phyloP scores from a whole-genome alignment of 2,329 filamentous ascomycete species.

The Ophiostoma sp. region DNA sequence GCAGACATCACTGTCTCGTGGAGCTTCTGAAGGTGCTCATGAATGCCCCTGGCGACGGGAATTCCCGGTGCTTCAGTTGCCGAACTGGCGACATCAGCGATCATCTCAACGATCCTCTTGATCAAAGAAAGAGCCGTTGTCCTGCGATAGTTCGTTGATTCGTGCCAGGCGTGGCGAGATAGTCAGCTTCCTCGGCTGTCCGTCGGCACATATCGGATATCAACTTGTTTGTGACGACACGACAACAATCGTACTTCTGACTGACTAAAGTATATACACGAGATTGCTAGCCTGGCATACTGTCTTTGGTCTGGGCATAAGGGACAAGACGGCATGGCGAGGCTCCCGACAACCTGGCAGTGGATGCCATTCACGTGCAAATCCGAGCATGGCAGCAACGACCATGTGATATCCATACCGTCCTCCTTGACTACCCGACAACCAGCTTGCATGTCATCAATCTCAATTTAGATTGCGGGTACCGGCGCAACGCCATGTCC shows the following conservation, averaged over 20 bases:
- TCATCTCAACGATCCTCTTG: background rate
- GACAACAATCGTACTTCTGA: background rate
- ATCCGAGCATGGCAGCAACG: constrained; percentile 1
- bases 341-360: background rate
- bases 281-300: background rate
- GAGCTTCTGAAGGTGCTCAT: background rate
- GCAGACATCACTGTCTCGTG: background rate
- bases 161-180: background rate
- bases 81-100: background rate
- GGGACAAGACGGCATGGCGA: background rate
- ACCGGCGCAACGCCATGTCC: background rate
- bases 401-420: background rate
- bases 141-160: background rate
- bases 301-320: background rate
- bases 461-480: background rate
- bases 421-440: background rate
- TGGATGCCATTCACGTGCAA: constrained; percentile 21
- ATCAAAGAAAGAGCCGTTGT: background rate
- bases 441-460: background rate
- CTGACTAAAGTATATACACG: too few relatives aligned
- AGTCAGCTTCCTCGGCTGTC: constrained; percentile 6
- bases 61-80: background rate
- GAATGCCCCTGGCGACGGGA: background rate
- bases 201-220: constrained; percentile 11
- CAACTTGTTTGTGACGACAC: background rate